Percentiles rank a stretch among this genome's conserved stretches.
Evolutionary conservation across 75 land plant genomes (phyloP).

Genomic region (Ceratopteris richardii): DNA sequence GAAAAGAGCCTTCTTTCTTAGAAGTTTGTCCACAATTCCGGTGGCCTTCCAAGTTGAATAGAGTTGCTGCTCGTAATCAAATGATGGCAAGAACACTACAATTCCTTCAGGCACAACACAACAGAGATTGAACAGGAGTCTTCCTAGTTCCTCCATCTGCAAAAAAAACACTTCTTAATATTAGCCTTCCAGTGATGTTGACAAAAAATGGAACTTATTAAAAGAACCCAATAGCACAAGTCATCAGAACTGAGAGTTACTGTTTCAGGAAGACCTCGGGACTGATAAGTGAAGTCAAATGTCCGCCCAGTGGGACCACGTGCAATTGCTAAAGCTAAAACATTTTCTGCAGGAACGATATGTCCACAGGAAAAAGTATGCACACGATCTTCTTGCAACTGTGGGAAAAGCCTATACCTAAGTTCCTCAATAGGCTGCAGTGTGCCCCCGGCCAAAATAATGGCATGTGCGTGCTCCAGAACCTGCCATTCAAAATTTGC

Average conservation of each 20-base stretch:
- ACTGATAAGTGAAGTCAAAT: conserved; percentile 83
- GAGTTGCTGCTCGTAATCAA: conserved; percentile 76
- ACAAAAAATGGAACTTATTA: too few species aligned
- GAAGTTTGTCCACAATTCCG: conserved; percentile 62
- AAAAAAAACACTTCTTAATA: background rate
- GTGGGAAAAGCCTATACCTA: conserved; percentile 72
- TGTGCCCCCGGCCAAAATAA: conserved; percentile 91
- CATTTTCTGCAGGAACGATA: conserved; percentile 84
- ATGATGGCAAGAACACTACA: conserved; percentile 90
- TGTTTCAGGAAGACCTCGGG: conserved; percentile 57
- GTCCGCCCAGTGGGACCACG: conserved; percentile 72
- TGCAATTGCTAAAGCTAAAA: conserved; percentile 70
- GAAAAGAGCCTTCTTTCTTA: conserved; percentile 62
- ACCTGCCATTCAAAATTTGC: conserved; percentile 33
- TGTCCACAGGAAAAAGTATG: conserved; percentile 87
- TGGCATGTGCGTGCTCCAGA: conserved; percentile 64
- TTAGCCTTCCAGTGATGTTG: background rate
- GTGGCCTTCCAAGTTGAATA: conserved; percentile 58
- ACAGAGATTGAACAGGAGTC: conserved; percentile 65
- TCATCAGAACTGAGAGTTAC: conserved; percentile 21
- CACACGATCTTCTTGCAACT: conserved; percentile 39
- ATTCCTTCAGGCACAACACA: conserved; percentile 91
- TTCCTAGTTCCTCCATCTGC: conserved; percentile 96
- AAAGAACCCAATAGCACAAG: too few species aligned
- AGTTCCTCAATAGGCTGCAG: conserved; percentile 92